Percentiles rank a stretch among this genome's conserved stretches.
Evolutionary conservation across 148 eudicot genomes (phyloP).

Genomic region (Rhododendron williamsianum): DNA sequence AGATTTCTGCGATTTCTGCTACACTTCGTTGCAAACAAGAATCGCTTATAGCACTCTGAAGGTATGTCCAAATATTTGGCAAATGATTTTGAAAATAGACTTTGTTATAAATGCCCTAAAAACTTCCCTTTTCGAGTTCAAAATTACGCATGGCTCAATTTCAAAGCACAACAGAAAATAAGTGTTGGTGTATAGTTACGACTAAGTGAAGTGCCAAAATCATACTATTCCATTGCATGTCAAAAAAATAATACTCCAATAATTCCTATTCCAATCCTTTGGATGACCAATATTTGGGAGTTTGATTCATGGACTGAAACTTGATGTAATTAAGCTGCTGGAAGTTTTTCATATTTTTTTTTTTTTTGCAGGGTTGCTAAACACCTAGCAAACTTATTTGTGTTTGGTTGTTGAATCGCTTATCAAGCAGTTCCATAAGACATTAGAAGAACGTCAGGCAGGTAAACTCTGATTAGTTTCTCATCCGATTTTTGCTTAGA

Average conservation of each 20-base stretch:
- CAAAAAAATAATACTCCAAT: no score
- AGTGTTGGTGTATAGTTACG: not conserved
- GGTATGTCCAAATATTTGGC: not conserved
- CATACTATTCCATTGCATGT: not conserved
- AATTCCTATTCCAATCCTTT: not conserved
- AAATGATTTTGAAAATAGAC: not conserved
- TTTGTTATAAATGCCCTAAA: not conserved
- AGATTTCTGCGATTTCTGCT: not conserved
- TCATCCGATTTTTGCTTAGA: not conserved
- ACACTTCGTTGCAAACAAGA: not conserved
- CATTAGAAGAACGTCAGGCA: not conserved
- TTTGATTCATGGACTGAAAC: not conserved
- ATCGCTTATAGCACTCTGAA: not conserved
- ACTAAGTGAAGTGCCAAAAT: not conserved
- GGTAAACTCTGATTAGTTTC: not conserved
- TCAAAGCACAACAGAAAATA: not conserved
- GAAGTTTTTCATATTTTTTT: not conserved
- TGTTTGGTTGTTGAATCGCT: not conserved
- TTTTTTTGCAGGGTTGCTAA: not conserved
- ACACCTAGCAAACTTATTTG: not conserved
- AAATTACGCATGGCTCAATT: not conserved
- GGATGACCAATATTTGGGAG: not conserved
- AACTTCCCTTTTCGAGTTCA: not conserved
- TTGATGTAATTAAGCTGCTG: not conserved
- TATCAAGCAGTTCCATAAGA: not conserved